Conservation (phyloP, 768 basidiomycete species). For the Russula dissimulans region DNA sequence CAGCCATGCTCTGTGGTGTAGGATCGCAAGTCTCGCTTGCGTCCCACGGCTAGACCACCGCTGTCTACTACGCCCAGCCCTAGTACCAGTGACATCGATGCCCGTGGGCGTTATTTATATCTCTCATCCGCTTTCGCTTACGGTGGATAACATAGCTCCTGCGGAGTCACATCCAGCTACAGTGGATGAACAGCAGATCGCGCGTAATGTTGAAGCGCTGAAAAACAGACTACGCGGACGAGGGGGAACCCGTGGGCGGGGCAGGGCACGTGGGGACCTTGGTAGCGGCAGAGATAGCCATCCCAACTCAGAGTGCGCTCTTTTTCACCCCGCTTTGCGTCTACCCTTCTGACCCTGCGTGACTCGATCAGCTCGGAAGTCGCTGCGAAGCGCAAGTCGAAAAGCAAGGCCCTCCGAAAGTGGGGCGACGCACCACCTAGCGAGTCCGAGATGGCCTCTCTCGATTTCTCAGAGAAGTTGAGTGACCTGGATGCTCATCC, state of each 20-base stretch:
- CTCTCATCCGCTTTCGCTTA: not conserved
- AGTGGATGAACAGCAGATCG: slow-evolving; percentile 82
- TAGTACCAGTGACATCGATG: slow-evolving; percentile 53
- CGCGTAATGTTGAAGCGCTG: slow-evolving; percentile 83
- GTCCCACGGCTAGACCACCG: slow-evolving; percentile 30
- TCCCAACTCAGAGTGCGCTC: slow-evolving; percentile 61
- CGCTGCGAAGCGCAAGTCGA: slow-evolving; percentile 39
- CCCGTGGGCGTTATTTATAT: slow-evolving; percentile 34
- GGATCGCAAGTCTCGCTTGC: slow-evolving; percentile 66
- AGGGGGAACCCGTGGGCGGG: slow-evolving; percentile 42
- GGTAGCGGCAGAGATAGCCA: slow-evolving; percentile 53
- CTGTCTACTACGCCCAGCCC: slow-evolving; percentile 34
- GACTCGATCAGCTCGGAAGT: slow-evolving; percentile 45
- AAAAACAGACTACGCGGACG: slow-evolving; percentile 76
- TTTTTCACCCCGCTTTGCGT: not conserved
- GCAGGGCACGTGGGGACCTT: slow-evolving; percentile 38
- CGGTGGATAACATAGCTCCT: slow-evolving; percentile 30
- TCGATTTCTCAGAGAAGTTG: slow-evolving; percentile 75
- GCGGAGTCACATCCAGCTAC: slow-evolving; percentile 41
- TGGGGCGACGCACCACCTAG: slow-evolving; percentile 82
- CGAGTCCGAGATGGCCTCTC: slow-evolving; percentile 84
- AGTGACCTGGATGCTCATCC: slow-evolving; percentile 28
- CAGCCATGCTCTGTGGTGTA: slow-evolving; percentile 23
- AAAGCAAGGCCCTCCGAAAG: slow-evolving; percentile 68
- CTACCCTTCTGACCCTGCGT: not conserved